Evolutionary conservation across 2,329 filamentous ascomycete genomes (phyloP), one percentile per base, ranked within the genome.

Genomic region (Calycina herbarum): DNA sequence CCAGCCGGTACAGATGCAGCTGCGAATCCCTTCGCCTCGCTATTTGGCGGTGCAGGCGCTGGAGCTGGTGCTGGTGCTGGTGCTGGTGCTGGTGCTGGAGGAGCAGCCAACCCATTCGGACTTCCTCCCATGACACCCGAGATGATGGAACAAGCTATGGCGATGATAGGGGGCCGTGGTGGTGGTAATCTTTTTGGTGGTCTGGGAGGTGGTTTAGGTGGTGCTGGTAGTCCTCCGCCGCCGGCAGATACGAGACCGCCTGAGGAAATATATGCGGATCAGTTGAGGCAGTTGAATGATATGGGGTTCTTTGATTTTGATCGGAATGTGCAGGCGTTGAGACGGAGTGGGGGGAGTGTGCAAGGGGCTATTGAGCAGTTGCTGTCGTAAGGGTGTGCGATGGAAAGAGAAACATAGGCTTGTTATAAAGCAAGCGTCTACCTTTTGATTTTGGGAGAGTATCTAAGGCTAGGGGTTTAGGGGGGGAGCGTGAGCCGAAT

Each of bases 301-400:
- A 99, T 99, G 95, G 95, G 95, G 2, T 99, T 99, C 80, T 97
- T 88, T 76, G 94, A 99, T 76, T 99, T 98, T 75, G 94, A 99
- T 62, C 83, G 91, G 72, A 99, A 99, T 73, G 87, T 99, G 38
- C 88, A 91, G 64, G 95, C 95, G 5, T 80, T 99, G 74, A 85
- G 94, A 77, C 86, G 94, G 73, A 92, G 92, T 67, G 95, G 95
- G 8, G 95, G 95, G 11, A 97, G 92, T 76, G 95, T 98, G 51
- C 93, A 98, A 77, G 95, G 94, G 11, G 95, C 92, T 5, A 86
- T 96, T 62, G 91, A 95, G 79, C 87, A 92, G 74, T 79, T 96
- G 64, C 78, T 91, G 24, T 62, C 60, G 27, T 62, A 40, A 61
- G 27, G 35, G 35, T 13, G 35, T 13, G 8, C 13, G 8, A 7